Base-by-base conservation (phyloP, 805 yeast species). In the Pichia rugopelliculosa region DNA sequence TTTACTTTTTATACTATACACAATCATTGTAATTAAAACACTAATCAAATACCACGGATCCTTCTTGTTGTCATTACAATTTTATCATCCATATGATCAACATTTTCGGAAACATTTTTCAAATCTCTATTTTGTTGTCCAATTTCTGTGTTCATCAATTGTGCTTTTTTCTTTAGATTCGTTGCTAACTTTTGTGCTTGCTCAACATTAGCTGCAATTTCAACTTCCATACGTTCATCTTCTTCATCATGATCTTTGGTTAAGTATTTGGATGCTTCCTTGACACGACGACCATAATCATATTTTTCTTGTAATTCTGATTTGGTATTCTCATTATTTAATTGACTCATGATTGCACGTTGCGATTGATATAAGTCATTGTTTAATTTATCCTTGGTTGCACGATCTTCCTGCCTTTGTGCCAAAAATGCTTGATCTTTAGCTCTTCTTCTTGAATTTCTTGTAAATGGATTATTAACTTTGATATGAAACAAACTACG, bases 221-320 rank as follows among this genome's bases (percentile, higher is more conserved):
- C 96, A 53, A 83, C 77, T 61, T 91, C 98, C 78, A 88, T 78
- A 56, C 82, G 93, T 58, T 89, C 96, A 65, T 93, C 98, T 62
- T 91, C 97, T 43, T 81, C 80, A 65, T 91, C 97, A 20, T 59
- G 63, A 42, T 84, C 85, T 60, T 88, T 96, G 57, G 87, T 86
- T 58, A 86, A 87, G 66, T 84, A 89, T 54, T 79, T 70, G 48
- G 77, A 70, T 2, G 95, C 84, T 36, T 79, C 81, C 17, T 71
- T 70, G 42, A 79, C 73, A 52, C 74, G 66, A 53, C 70, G 64
- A 46, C 79, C 79, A 44, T 77, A 77, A 46, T 71, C 74, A 53
- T 76, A 77, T 59, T 78, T 76, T 38, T 60, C 61, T 39, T 56
- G 59, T 20, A 66, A 49, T 17, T 68, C 70, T 1, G 67, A 60